Base-by-base conservation (phyloP, 75 land plant genomes). In the Gnetum montanum region DNA sequence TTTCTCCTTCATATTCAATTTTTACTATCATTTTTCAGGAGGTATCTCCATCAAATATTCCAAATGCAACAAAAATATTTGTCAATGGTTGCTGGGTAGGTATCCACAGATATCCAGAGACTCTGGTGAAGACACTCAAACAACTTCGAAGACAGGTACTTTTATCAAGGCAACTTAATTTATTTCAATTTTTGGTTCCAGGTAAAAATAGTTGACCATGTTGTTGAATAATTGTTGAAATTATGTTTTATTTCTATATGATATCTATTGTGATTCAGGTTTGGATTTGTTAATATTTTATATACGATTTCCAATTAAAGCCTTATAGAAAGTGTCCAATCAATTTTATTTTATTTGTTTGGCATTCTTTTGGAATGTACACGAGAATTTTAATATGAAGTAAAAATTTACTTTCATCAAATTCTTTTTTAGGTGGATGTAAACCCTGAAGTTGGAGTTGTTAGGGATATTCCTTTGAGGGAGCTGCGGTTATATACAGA, bases 61-160 rank as follows among this genome's bases (percentile, higher is more conserved):
- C 99, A 13, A 80, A 84, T 51, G 74, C 99, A 34, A 89, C 99
- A 22, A 95, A 95, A 64, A 90, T 95, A 48, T 95, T 95, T 77
- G 97, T 95, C 29, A 95, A 95, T 81, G 99, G 99, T 46, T 84
- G 88, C 8, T 95, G 99, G 99, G 99, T 95, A 67, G 99, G 99
- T 11, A 90, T 95, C 34, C 99, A 95, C 77, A 88, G 99, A 12
- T 69, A 95, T 46, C 99, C 99, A 63, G 97, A 95, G 44, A 75
- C 80, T 66, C 74, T 95, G 51, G 99, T 95, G 71, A 77, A 62
- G 40, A 95, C 99, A 8, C 67, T 95, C 19, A 79, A 89, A 45
- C 83, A 75, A 49, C 65, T 95, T 31, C 76, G 99, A 22, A 77
- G 99, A 72, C 83, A 85, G 88, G 99, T 94, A 0, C 55, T n/a